Evolutionary conservation across 495 filamentous ascomycete genomes (phyloP).

Genomic region (Penicillium argentinense): DNA sequence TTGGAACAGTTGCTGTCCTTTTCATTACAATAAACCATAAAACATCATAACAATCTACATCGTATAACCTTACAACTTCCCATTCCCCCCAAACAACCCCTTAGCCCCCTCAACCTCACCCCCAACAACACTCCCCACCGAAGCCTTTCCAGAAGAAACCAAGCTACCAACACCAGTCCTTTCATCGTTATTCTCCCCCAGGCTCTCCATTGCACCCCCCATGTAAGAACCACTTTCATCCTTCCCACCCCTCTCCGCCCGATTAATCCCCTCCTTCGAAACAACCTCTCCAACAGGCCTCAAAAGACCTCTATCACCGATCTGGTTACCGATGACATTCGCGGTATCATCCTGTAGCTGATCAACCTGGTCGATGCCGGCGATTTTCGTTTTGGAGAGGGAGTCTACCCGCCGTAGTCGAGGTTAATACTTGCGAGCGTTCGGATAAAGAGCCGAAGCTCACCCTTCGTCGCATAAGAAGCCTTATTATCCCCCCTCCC

Average conservation of each 20-base stretch:
- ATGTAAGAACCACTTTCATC: slow-evolving; percentile 61
- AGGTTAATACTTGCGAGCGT: slow-evolving; percentile 41
- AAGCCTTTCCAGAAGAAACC: too few relatives aligned
- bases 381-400: slow-evolving; percentile 66
- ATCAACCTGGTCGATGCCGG: slow-evolving; percentile 58
- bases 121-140: too few relatives aligned
- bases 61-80: too few relatives aligned
- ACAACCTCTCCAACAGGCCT: slow-evolving; percentile 58
- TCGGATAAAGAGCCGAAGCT: slow-evolving; percentile 1
- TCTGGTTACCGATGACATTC: slow-evolving; percentile 55
- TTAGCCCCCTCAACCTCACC: too few relatives aligned
- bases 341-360: slow-evolving; percentile 63
- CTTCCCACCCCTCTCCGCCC: slow-evolving; percentile 60
- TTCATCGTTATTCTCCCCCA: too few relatives aligned
- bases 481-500: slow-evolving; percentile 69
- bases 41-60: too few relatives aligned
- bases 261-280: slow-evolving; percentile 65
- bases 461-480: slow-evolving; percentile 62
- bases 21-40: too few relatives aligned
- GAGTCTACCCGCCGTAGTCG: too few relatives aligned
- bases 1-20: too few relatives aligned
- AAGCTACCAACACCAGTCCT: too few relatives aligned
- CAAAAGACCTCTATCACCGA: slow-evolving; percentile 62
- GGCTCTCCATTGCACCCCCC: too few relatives aligned
- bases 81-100: too few relatives aligned